phyloP scores from a whole-genome alignment of 2,329 filamentous ascomycete genomes.

The Cladosporium sp. region DNA sequence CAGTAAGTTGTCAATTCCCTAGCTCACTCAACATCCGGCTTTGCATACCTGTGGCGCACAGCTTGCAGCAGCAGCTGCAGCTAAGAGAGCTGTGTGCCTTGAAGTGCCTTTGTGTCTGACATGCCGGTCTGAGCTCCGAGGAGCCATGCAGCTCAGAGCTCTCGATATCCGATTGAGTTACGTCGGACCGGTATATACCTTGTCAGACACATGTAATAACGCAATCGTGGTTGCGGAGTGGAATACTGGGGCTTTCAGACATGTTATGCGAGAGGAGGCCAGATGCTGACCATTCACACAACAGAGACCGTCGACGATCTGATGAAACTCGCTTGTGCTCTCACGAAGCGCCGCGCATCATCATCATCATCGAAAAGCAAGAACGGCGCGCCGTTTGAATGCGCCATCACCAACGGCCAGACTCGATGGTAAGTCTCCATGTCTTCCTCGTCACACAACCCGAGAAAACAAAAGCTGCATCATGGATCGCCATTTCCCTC shows the following conservation, averaged over 20 bases:
- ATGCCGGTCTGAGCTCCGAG: conserved; percentile 13
- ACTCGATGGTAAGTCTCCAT: conserved; percentile 58
- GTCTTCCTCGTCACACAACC: background rate
- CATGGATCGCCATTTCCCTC: background rate
- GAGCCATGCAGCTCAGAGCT: conserved; percentile 12
- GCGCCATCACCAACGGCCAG: conserved; percentile 62
- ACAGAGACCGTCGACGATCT: conserved; percentile 67
- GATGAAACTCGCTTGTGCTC: conserved; percentile 63
- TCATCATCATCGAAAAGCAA: conserved; percentile 28
- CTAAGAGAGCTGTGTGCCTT: background rate
- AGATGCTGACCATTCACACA: conserved; percentile 34
- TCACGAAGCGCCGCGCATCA: conserved; percentile 58
- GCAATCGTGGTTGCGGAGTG: background rate
- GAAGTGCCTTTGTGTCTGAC: conserved; percentile 1
- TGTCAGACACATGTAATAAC: conserved; percentile 6
- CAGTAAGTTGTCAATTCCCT: conserved; percentile 44
- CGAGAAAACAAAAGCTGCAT: background rate
- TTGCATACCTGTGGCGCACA: background rate
- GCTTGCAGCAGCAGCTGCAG: conserved; percentile 11
- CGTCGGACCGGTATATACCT: background rate
- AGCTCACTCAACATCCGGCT: conserved; percentile 16
- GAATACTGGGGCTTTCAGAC: background rate
- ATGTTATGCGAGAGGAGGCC: background rate
- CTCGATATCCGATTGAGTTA: conserved; percentile 3
- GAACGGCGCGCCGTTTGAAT: conserved; percentile 52